Evolutionary conservation across 768 basidiomycete genomes (phyloP).

Genomic region (Amanita polypyramis): DNA sequence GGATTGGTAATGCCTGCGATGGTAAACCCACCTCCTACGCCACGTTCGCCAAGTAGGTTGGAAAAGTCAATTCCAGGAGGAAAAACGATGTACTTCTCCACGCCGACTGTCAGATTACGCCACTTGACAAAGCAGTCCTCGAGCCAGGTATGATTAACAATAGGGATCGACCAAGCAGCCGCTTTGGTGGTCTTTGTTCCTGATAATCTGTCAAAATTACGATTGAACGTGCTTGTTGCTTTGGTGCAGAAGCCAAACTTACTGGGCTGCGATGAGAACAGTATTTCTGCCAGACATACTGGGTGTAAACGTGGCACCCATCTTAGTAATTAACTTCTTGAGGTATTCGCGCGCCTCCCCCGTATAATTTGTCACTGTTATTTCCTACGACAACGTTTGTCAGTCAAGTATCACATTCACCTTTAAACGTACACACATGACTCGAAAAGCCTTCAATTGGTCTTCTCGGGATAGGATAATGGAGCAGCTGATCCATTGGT

Average conservation of each 20-base stretch:
- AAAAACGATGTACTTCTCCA: conserved; percentile 61
- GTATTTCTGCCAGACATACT: conserved; percentile 73
- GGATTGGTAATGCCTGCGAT: not conserved
- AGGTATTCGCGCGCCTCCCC: conserved; percentile 83
- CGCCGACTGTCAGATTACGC: conserved; percentile 54
- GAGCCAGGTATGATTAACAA: conserved; percentile 87
- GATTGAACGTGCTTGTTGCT: not conserved
- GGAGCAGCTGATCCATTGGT: conserved; percentile 68
- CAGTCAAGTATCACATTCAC: not conserved
- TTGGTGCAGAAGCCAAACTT: too few relatives aligned
- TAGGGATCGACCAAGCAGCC: conserved; percentile 68
- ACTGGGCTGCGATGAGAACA: conserved; percentile 79
- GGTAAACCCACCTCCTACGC: conserved; percentile 20
- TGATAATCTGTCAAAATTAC: conserved; percentile 20
- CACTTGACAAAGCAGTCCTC: conserved; percentile 85
- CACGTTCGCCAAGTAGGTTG: conserved; percentile 29
- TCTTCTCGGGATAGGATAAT: conserved; percentile 69
- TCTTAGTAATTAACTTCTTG: conserved; percentile 64
- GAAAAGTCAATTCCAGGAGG: conserved; percentile 61
- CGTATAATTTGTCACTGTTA: conserved; percentile 85
- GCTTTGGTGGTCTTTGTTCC: conserved; percentile 67
- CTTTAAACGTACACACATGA: conserved; percentile 36
- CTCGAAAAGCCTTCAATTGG: conserved; percentile 47
- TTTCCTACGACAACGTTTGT: conserved; percentile 32
- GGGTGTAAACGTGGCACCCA: conserved; percentile 77